Base-by-base conservation (phyloP, 2,329 filamentous ascomycete species). In the Teratosphaeria zuluensis region DNA sequence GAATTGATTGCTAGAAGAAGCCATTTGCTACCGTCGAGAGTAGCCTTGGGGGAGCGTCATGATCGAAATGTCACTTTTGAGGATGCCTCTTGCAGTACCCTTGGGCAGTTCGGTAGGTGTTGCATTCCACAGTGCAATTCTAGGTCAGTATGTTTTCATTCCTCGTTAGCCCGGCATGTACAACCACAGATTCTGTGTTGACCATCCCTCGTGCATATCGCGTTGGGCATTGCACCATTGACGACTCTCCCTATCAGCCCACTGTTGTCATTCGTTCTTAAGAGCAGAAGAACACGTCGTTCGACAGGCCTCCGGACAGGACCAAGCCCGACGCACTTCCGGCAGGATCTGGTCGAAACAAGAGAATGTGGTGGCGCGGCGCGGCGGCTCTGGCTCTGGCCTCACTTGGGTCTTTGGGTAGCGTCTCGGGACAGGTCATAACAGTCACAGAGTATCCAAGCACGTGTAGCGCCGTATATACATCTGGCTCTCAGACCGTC, bases 371-470 rank as follows among this genome's bases (percentile, higher is more conserved):
- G 24, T 59, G 56, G 59, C 57, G 46, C 53, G 54, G 52, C 48
- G 54, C 58, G 19, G 53, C 60, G 33, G 58, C 62, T 54, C 52
- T 66, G 32, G 59, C 61, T 30, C n/a, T 60, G 24, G 56, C 54
- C 21, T 54, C 56, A 14, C 19, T 19, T 33, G n/a, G 60, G 54
- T n/a, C 55, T 61, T 35, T 59, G 56, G 12, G 59, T 64, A 53
- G 24, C n/a, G 58, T 32, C 7, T 46, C 12, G 32, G 56, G 52
- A 4, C 19, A 38, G 9, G 54, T 69, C 28, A 57, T 68, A n/a
- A 69, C 67, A 19, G 60, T 70, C 38, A 68, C 66, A 11, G 64
- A 66, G 53, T 66, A 66, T 32, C 56, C 65, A 4, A 67, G 24
- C 24, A 28, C 62, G 14, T 70, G 68, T 56, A 66, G 64, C 58